Conservation (phyloP, 257 asterid species). For the Lantana camara region DNA sequence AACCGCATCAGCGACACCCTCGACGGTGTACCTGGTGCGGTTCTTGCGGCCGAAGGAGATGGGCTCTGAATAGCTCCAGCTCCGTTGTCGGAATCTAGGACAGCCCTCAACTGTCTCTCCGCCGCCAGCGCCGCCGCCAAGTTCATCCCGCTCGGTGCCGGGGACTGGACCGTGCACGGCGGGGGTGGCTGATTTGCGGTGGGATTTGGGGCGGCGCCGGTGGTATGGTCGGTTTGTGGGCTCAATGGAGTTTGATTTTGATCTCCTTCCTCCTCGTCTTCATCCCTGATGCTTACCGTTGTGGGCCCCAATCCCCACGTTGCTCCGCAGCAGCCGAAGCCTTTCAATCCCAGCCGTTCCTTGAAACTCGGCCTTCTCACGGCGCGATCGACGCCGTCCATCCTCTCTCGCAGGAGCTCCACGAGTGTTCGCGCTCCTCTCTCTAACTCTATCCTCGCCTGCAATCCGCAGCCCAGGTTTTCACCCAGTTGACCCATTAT, state of each 20-base stretch:
- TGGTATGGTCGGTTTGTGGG: conserved; percentile 25
- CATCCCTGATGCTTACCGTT: conserved; percentile 45
- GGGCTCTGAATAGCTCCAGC: conserved; percentile 7
- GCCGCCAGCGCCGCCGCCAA: conserved; percentile 87
- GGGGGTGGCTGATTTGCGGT: conserved; percentile 32
- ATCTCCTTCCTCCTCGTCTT: conserved; percentile 30
- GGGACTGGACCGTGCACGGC: conserved; percentile 41
- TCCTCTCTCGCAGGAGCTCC: conserved; percentile 51
- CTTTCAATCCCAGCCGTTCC: conserved; percentile 71
- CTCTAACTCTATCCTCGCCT: conserved; percentile 48
- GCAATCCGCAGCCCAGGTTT: conserved; percentile 56
- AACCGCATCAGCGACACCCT: conserved; percentile 85
- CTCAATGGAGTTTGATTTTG: conserved; percentile 25
- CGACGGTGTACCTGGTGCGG: conserved; percentile 45
- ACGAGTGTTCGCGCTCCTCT: conserved; percentile 46
- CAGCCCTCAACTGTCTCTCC: conserved; percentile 71
- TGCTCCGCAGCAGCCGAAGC: conserved; percentile 64
- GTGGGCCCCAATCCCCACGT: conserved; percentile 57
- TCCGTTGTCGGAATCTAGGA: conserved; percentile 39
- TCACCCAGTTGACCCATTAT: conserved; percentile 49
- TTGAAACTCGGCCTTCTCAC: conserved; percentile 54
- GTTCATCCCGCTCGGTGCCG: conserved; percentile 61
- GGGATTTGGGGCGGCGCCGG: background rate
- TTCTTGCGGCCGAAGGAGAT: too few relatives aligned
- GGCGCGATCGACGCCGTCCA: conserved; percentile 62